Conservation (phyloP, 805 yeast genomes). For the Pichia nanzhaoensis region DNA sequence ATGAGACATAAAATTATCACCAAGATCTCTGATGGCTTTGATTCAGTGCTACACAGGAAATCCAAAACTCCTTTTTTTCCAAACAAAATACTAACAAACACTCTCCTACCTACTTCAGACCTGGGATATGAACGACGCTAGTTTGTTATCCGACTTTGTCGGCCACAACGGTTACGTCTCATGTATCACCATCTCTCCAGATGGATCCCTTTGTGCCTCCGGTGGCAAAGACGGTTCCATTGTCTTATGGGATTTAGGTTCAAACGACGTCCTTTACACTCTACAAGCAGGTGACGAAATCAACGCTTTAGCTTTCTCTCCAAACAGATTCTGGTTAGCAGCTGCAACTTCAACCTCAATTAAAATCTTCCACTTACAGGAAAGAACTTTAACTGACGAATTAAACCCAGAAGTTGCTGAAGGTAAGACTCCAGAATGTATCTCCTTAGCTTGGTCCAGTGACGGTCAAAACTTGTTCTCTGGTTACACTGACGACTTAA, state of each 20-base stretch:
- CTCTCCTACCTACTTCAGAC: conserved; percentile 44
- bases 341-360: conserved; percentile 98
- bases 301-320: conserved; percentile 98
- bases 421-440: conserved; percentile 96
- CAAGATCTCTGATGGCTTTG: conserved; percentile 94
- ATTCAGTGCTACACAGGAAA: no score
- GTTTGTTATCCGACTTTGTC: conserved; percentile 88
- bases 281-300: conserved; percentile 94
- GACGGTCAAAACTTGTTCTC: conserved; percentile 99
- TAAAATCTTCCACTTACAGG: conserved; percentile 97
- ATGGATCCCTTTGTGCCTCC: conserved; percentile 98
- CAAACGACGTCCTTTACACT: conserved; percentile 83
- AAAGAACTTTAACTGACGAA: conserved; percentile 90
- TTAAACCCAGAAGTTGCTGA: conserved; percentile 96
- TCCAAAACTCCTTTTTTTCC: background rate
- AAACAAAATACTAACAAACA: conserved; percentile 16
- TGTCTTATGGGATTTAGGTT: conserved; percentile 95
- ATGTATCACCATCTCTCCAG: conserved; percentile 97
- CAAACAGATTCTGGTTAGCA: conserved; percentile 99
- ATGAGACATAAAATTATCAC: conserved; percentile 96
- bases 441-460: conserved; percentile 99
- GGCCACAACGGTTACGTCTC: conserved; percentile 99
- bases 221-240: conserved; percentile 99
- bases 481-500: conserved; percentile 99
- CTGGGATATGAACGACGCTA: conserved; percentile 77